A percentile compares a stretch with the other conserved stretches of the same genome.
These are phyloP conservation scores for Sporothrix inflata DNA, from an alignment of 2,329 filamentous ascomycete genomes.

Conservation along the genomic window DNA sequence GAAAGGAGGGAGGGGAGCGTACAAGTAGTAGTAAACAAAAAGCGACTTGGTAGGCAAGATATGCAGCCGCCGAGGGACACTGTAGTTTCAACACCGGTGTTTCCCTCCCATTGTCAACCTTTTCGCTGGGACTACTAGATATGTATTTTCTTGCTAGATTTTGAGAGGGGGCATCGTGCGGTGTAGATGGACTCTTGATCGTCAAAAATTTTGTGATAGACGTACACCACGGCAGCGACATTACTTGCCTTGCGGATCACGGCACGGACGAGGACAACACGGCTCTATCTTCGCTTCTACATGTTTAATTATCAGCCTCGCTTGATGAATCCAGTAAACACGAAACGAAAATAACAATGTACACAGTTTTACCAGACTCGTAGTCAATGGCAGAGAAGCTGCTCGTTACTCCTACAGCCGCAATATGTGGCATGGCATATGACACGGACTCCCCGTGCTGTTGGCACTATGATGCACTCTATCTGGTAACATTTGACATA, in stretches of 20 bases:
- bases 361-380: neutral
- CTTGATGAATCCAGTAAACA: too few relatives aligned
- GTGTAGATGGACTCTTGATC: neutral
- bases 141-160: neutral
- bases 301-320: too few relatives aligned
- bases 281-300: neutral
- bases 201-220: neutral
- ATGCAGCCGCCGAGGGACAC: too few relatives aligned
- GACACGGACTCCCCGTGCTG: neutral
- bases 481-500: conserved; percentile 11
- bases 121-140: too few relatives aligned
- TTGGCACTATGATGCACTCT: conserved; percentile 5
- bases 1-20: too few relatives aligned
- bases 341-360: too few relatives aligned
- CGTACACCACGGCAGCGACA: neutral
- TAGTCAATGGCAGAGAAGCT: neutral
- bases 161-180: too few relatives aligned
- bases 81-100: too few relatives aligned
- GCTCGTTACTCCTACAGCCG: neutral
- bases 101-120: too few relatives aligned
- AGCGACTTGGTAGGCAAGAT: too few relatives aligned
- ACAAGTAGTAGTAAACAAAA: too few relatives aligned
- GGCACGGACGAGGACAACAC: neutral
- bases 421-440: conserved; percentile 11
- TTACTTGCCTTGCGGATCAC: neutral